Conservation (phyloP, 768 basidiomycete species). For the Psilocybe cyanescens region DNA sequence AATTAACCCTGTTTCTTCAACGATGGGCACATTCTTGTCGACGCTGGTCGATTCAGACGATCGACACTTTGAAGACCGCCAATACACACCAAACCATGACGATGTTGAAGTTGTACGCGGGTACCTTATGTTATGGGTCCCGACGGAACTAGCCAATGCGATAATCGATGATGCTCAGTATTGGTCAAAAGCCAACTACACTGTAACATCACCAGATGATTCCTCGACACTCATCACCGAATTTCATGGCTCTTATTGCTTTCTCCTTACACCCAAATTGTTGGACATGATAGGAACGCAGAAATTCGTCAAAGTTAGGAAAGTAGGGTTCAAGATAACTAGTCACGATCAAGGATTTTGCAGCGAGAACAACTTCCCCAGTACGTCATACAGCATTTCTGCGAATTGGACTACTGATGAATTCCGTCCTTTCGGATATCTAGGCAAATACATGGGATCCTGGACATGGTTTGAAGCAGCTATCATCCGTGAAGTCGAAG, state of each 20-base stretch:
- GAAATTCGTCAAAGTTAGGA: background rate
- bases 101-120: background rate
- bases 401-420: background rate
- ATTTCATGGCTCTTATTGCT: background rate
- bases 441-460: constrained; percentile 4
- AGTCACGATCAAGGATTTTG: constrained; percentile 13
- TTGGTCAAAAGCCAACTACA: background rate
- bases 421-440: background rate
- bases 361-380: background rate
- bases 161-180: background rate
- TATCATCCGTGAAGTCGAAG: background rate
- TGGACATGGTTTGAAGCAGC: constrained; percentile 13
- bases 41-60: background rate
- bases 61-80: background rate
- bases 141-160: background rate
- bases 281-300: background rate
- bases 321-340: background rate
- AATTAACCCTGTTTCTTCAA: background rate
- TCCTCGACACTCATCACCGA: background rate
- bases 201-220: background rate
- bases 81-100: background rate
- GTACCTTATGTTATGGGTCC: background rate
- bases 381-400: background rate
- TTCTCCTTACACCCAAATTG: background rate
- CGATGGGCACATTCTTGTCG: background rate